Conservation (phyloP, 169 alveolate species). For the Plasmodium falciparum region DNA sequence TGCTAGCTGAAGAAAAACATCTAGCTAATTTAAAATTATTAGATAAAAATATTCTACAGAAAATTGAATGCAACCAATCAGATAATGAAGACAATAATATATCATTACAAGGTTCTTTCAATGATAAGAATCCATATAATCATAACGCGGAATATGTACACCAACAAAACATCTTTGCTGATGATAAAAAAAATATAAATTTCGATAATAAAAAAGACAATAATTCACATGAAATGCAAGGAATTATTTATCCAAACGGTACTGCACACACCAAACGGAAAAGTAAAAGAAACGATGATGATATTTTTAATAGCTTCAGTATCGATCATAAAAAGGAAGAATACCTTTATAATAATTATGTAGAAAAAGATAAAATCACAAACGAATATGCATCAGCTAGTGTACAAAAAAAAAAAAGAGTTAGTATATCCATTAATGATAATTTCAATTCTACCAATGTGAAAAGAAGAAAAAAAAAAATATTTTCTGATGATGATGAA, state of each 20-base stretch:
- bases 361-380: conserved; percentile 6
- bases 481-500: conserved; percentile 51
- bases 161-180: no score
- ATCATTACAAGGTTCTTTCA: background rate
- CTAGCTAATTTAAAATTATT: conserved; percentile 53
- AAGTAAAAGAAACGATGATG: background rate
- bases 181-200: no score
- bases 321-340: background rate
- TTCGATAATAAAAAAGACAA: no score
- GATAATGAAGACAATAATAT: conserved; percentile 5
- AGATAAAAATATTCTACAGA: conserved; percentile 40
- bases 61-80: conserved; percentile 47
- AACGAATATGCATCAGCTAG: background rate
- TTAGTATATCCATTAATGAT: background rate
- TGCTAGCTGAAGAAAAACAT: conserved; percentile 62
- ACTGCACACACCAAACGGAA: background rate
- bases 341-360: background rate
- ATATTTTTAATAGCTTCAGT: background rate
- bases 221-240: background rate
- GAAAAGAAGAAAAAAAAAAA: conserved; percentile 72
- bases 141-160: background rate
- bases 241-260: conserved; percentile 6
- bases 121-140: no score
- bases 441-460: conserved; percentile 7
- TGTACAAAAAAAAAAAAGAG: conserved; percentile 20